Base-by-base conservation (phyloP, 176 grass and related monocot species). In the Cenchrus purpureus region DNA sequence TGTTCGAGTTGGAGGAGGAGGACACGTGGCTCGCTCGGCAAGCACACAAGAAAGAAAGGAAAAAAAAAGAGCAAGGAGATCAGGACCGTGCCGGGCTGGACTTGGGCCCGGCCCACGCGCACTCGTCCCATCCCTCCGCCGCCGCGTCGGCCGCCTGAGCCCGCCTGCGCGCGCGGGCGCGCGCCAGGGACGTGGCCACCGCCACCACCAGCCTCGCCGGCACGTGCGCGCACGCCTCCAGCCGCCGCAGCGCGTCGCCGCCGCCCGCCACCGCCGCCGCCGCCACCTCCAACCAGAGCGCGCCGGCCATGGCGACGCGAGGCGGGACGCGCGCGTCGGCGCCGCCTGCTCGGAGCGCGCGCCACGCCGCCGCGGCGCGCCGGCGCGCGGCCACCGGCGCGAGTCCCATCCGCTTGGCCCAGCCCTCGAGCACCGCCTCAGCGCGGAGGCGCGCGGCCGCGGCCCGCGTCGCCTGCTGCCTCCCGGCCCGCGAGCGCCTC, bases 111-210 rank as follows among this genome's bases (percentile, higher is more conserved):
- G 42, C 1, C 53, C 31, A 88, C 12, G 85, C 59, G 68, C 82
- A 97, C 79, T 97, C 92, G 25, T 84, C 92, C 92, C 88, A 97
- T 4, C 87, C 94, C 61, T 94, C 94, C 49, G 92, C 94, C 56
- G 68, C 80, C 54, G 37, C 29, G 56, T 28, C 88, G 45, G 6
- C 45, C 32, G n/a, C 50, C 3, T 4, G 0, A 2, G 37, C 37
- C 65, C 66, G 76, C 61, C 77, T 70, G 76, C 61, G 65, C 1
- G 76, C 83, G 20, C 77, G 84, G 32, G 75, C 85, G 57, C 80
- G 83, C 64, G 67, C 88, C 19, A 87, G 82, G 66, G 71, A 78
- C 77, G 76, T 34, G 43, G 81, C 80, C 44, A 80, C 80, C 34
- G 69, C 68, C 16, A 75, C 44, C 19, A 89, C 13, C 0, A 86